A percentile compares a stretch with the other conserved stretches of the same genome.
These are phyloP conservation scores for Sisymbrium altissimum DNA, from an alignment of 345 rosid genomes.

Conservation along the genomic window DNA sequence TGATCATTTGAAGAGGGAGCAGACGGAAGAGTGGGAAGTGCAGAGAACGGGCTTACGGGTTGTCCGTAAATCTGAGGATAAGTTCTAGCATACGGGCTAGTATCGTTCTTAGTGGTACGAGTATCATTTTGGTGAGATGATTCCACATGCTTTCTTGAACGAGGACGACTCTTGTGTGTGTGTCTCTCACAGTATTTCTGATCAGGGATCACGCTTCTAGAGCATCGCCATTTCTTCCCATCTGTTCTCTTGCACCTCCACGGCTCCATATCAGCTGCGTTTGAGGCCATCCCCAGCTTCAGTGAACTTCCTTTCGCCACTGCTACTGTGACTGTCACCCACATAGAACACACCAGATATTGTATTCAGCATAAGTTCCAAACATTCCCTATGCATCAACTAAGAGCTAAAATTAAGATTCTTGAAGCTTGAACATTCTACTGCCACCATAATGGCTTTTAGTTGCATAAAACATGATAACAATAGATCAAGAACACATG, in stretches of 20 bases:
- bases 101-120: constrained; percentile 32
- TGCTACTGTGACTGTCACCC: constrained; percentile 18
- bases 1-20: constrained; percentile 42
- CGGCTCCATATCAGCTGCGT: constrained; percentile 47
- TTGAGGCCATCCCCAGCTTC: constrained; percentile 36
- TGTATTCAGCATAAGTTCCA: not conserved
- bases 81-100: constrained; percentile 16
- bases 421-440: not conserved
- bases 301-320: constrained; percentile 21
- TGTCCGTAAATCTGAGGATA: constrained; percentile 36
- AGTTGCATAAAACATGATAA: not conserved
- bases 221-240: constrained; percentile 95
- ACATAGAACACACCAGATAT: constrained; percentile 1
- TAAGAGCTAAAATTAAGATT: not conserved
- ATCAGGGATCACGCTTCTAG: constrained; percentile 72
- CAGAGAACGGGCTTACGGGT: constrained; percentile 21
- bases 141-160: constrained; percentile 99
- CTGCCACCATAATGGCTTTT: not conserved
- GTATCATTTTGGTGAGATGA: constrained; percentile 39
- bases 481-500: not conserved
- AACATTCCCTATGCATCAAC: not conserved
- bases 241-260: constrained; percentile 90
- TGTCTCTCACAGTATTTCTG: constrained; percentile 93
- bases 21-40: constrained; percentile 28
- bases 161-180: constrained; percentile 84